Base-by-base conservation (phyloP, 148 eudicot species). In the Simmondsia chinensis region DNA sequence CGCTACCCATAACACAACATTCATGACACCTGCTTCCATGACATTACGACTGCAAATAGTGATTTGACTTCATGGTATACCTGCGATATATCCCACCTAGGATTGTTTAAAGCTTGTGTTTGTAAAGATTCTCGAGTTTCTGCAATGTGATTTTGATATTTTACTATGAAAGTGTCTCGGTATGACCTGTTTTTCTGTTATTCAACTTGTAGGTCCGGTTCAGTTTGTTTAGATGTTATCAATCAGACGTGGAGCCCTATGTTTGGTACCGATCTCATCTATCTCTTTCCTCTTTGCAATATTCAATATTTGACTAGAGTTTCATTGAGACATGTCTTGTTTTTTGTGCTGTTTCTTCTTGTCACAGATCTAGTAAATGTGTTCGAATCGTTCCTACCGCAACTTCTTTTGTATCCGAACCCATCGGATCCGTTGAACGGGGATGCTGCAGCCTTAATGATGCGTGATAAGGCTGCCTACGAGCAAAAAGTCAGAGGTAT, bases 191-290 rank as follows among this genome's bases (percentile, higher is more conserved):
- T n/a, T n/a, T n/a, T n/a, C n/a, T n/a, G n/a, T n/a, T n/a, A n/a
- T 62, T 12, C 29, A 26, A 23, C 39, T 10, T 29, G 39, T 75
- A 85, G 95, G 73, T 81, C 86, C 33, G 95, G 95, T 37, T 72
- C 80, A 17, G 77, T 85, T 20, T 85, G 95, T 77, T 77, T 83
- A 75, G 73, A 83, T 49, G 94, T 79, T 22, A 80, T 84, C 27
- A 77, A 77, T 38, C 82, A 81, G 55, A 69, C 95, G 47, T 85
- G 95, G 95, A 85, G 95, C 52, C 91, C 95, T 51, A 75, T 85
- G 86, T 81, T 73, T 47, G 95, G 95, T 81, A 81, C 66, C 61
- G 49, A 35, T 29, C 34, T 27, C 18, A 4, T 19, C 39, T 20
- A 10, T 45, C 3, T 27, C 18, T 39, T 24, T 17, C 20, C 5